These are phyloP conservation scores for Hansenula sp. DNA, from an alignment of 1,139 yeast species.

Conservation along the genomic window DNA sequence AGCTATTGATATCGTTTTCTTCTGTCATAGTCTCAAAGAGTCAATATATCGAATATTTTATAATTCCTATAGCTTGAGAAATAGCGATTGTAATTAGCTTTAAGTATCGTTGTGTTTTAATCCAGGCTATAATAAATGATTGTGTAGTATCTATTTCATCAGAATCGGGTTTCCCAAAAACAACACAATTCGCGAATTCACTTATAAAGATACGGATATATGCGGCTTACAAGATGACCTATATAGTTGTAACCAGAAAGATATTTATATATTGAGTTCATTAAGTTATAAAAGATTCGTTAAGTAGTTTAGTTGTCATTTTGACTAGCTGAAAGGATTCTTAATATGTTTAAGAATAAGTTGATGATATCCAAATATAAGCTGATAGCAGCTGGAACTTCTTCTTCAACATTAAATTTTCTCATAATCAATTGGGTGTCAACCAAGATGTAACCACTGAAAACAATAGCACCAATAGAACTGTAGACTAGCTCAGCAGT, in stretches of 20 bases:
- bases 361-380: slow-evolving; percentile 80
- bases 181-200: no score
- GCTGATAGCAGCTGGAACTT: slow-evolving; percentile 70
- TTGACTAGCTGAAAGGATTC: slow-evolving; percentile 51
- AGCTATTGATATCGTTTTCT: slow-evolving; percentile 6
- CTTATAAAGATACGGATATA: no score
- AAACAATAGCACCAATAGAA: slow-evolving; percentile 68
- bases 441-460: slow-evolving; percentile 67
- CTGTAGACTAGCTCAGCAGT: slow-evolving; percentile 61
- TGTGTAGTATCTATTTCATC: no score
- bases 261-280: no score
- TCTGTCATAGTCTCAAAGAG: not conserved
- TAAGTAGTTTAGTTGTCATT: slow-evolving; percentile 26
- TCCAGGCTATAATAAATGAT: no score
- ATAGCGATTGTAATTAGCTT: no score
- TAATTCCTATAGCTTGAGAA: no score
- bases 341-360: slow-evolving; percentile 70
- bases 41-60: not conserved
- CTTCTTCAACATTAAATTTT: slow-evolving; percentile 81
- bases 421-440: slow-evolving; percentile 84
- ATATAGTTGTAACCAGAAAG: no score
- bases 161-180: no score
- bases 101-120: no score
- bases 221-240: no score
- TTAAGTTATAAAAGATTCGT: no score